Base-by-base conservation (phyloP, 202 grass and related monocot genomes). In the Cymbopogon flexuosus region DNA sequence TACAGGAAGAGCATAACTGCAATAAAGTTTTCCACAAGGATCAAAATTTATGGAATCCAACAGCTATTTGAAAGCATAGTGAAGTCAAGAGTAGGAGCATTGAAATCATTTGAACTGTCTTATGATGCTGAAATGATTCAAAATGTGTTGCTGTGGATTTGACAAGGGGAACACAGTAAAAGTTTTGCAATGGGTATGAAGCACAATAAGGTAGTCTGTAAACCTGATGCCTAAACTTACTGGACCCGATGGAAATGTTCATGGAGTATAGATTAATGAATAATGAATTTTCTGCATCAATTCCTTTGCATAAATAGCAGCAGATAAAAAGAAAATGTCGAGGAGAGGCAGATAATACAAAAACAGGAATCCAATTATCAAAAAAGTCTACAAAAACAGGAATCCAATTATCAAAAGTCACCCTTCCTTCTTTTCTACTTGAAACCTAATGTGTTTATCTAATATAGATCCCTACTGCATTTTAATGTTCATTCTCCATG, bases 1-100 rank as follows among this genome's bases (percentile, higher is more conserved):
- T 73, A 86, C 62, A 45, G 95, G 79, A 81, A 98, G 88, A 86
- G 92, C 92, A 87, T 98, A 98, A 67, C 95, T 98, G 90, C 84
- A 92, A 88, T 73, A 74, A 13, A 60, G 31, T 42, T 79, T 63
- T 73, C 69, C 84, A 12, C 83, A 85, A 76, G 23, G 39, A 62
- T 62, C 11, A 49, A 67, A 73, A 76, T 73, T 75, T 82, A 77
- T 42, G 33, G 64, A 72, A 84, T 73, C 37, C 67, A 81, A 47
- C n/a, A 40, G 70, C 72, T 73, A 73, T 60, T 78, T 85, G 66
- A 82, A 65, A 68, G 41, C 18, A 73, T 34, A 39, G 41, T 66
- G 8, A 85, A 81, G 65, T 18, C 34, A 54, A 76, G 21, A 47
- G 27, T 78, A 72, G 42, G 45, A 77, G 40, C 19, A 76, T 24